Conservation (phyloP, 257 asterid species). For the Petrea volubilis region DNA sequence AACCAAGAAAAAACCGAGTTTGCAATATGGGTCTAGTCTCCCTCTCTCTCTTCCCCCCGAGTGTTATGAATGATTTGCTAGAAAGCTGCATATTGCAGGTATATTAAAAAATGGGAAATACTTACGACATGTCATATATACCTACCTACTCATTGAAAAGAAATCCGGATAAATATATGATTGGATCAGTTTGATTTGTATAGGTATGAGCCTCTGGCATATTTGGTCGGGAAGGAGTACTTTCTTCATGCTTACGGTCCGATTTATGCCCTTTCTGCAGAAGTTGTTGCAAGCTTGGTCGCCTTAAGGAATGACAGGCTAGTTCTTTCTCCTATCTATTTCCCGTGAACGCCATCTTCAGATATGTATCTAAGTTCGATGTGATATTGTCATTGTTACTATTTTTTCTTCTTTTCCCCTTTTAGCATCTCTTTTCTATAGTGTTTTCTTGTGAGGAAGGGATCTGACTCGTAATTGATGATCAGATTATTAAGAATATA, state of each 20-base stretch:
- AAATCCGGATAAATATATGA: too few species aligned
- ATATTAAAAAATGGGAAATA: neutral
- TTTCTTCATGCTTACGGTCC: slow-evolving; percentile 98
- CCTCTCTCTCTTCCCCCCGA: too few species aligned
- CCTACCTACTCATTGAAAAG: too few species aligned
- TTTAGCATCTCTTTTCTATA: slow-evolving; percentile 6
- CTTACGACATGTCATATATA: neutral
- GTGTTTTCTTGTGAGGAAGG: neutral
- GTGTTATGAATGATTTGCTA: too few species aligned
- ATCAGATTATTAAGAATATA: too few species aligned
- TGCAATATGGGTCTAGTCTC: too few species aligned
- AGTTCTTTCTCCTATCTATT: slow-evolving; percentile 33
- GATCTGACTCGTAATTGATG: too few species aligned
- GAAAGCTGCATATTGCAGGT: too few species aligned
- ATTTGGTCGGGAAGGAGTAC: slow-evolving; percentile 90
- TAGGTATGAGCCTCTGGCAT: slow-evolving; percentile 92
- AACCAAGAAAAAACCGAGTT: neutral
- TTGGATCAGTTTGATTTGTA: slow-evolving; percentile 30
- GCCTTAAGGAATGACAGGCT: slow-evolving; percentile 90
- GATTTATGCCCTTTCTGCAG: slow-evolving; percentile 93
- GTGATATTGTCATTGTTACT: neutral
- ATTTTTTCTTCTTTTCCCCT: neutral
- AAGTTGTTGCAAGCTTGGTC: slow-evolving; percentile 91
- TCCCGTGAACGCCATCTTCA: slow-evolving; percentile 2
- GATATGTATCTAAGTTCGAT: slow-evolving; percentile 6